Percentiles rank a stretch among this genome's conserved stretches.
phyloP scores from a whole-genome alignment of 345 rosid species.

The Citrus australasica region DNA sequence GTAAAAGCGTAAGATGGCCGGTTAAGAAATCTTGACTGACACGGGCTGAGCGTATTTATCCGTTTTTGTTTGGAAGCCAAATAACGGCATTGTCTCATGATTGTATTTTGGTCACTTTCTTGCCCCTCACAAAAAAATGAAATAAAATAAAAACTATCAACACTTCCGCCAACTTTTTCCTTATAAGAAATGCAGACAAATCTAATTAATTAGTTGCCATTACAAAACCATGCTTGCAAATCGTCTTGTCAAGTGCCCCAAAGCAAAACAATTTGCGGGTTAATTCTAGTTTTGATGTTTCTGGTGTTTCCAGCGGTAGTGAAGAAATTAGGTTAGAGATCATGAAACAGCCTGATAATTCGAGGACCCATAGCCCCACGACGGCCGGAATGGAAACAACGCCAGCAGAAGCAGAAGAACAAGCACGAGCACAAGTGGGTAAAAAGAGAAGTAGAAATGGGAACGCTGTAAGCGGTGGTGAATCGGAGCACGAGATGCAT shows the following conservation, averaged over 20 bases:
- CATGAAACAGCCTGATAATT: slow-evolving; percentile 4
- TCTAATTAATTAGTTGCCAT: background rate
- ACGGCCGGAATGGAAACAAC: background rate
- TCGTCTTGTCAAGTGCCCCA: background rate
- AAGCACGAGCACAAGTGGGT: slow-evolving; percentile 7
- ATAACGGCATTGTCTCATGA: slow-evolving; percentile 37
- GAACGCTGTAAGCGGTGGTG: slow-evolving; percentile 10
- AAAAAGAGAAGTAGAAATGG: slow-evolving; percentile 27
- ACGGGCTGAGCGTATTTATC: background rate
- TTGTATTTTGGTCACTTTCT: slow-evolving; percentile 23
- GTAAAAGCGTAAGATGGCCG: background rate
- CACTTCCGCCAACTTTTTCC: background rate
- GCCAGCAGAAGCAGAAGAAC: background rate
- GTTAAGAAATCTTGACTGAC: background rate
- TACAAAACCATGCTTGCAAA: background rate
- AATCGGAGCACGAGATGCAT: slow-evolving; percentile 44
- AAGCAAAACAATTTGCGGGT: background rate
- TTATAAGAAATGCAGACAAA: background rate
- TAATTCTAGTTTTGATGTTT: slow-evolving; percentile 7
- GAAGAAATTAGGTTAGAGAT: slow-evolving; percentile 3
- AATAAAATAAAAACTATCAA: too few species aligned
- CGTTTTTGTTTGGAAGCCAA: slow-evolving; percentile 27
- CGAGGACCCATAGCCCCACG: slow-evolving; percentile 6
- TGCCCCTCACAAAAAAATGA: background rate
- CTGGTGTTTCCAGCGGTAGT: background rate